Conservation (phyloP, 2,329 filamentous ascomycete species). For the Hymenotorrendiella dingleyae region DNA sequence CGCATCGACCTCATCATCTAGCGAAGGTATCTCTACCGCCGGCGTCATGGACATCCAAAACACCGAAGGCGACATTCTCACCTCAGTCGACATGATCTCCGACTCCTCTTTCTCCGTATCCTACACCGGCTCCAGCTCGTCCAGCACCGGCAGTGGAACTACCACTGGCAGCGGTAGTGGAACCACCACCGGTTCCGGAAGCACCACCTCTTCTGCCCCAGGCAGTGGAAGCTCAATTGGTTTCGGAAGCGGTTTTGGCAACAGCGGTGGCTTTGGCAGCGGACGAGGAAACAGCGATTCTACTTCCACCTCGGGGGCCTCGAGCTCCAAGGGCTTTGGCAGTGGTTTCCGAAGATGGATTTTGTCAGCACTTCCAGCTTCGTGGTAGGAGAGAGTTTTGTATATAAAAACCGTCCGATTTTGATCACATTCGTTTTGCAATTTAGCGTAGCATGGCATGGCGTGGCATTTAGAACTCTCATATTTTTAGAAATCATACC, state of each 20-base stretch:
- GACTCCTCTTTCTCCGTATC: conserved; percentile 1
- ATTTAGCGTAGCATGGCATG: too few species aligned
- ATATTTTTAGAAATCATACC: too few species aligned
- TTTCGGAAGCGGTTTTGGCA: too few species aligned
- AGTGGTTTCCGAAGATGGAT: background rate
- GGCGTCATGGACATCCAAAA: conserved; percentile 4
- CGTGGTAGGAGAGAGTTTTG: background rate
- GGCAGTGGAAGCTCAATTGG: background rate
- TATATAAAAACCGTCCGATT: too few species aligned
- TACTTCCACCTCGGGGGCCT: too few species aligned
- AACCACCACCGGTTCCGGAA: too few species aligned
- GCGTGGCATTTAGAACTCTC: too few species aligned
- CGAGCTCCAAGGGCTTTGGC: background rate
- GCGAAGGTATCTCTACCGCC: background rate
- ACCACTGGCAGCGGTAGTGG: background rate
- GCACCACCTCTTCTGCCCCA: too few species aligned
- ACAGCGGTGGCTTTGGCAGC: background rate
- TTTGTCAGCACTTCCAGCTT: background rate
- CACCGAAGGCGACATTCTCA: background rate
- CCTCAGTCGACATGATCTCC: background rate
- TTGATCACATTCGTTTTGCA: too few species aligned
- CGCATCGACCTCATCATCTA: background rate
- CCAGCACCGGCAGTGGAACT: background rate
- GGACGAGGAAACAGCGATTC: too few species aligned
- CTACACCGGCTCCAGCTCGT: background rate